Evolutionary conservation across 768 basidiomycete genomes (phyloP), one percentile per base, ranked within the genome.

Genomic region (Glaciozyma martinii): DNA sequence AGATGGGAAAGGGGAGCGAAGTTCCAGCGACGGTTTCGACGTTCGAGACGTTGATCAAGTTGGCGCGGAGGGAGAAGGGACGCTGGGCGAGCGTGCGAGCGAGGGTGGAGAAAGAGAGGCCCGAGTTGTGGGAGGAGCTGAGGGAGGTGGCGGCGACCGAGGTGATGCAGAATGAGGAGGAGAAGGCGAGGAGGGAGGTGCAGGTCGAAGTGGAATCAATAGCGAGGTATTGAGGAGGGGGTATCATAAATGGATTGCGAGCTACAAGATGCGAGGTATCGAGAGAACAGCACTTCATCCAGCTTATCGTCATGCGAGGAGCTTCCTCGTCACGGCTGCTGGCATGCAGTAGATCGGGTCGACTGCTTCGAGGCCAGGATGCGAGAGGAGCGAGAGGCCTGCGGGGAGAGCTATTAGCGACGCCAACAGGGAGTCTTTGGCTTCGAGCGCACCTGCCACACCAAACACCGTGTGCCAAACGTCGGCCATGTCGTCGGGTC

Each of bases 341-440:
- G 91, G 94, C 91, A 98, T 91, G 78, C 94, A 98, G 73, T 92
- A 95, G 27, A 95, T 86, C 0, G 94, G 94, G 74, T 98, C 95
- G 49, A 98, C 78, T 69, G 90, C 89, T 21, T 84, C 80, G 27
- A 99, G 77, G 3, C 84, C 86, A 0, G 89, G 87, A 72, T 91
- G 93, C 23, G 90, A 90, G 18, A 97, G 80, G 21, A 97, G 78
- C 0, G 91, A 92, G 33, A 99, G 81, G 1, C 91, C 92, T 87
- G 66, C 42, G 18, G 5, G 21, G 49, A 66, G 9, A 18, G 33
- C 25, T 25, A 40, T 43, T 47, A 52, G n/a, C 44, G 4, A 55
- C 25, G 54, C 56, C 37, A 27, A 18, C 47, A 23, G 25, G 53
- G 19, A 44, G 40, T 33, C 33, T 30, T 30, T 27, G 42, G 18